Evolutionary conservation across 345 rosid genomes (phyloP), one percentile per base, ranked within the genome.

Genomic region (Sonneratia alba): DNA sequence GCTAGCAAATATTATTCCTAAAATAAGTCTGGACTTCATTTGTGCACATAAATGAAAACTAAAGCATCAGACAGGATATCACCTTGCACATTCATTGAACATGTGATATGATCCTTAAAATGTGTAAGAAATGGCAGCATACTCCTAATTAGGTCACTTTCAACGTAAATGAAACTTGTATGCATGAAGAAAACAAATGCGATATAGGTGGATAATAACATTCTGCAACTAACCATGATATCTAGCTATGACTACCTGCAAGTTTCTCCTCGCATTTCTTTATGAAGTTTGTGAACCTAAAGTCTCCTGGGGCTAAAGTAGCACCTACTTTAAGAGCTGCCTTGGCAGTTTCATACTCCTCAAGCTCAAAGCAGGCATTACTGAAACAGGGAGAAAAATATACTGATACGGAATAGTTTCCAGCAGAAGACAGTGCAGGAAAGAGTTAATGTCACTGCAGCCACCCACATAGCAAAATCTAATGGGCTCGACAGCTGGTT

Each of bases 301-400:
- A 49, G 3, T 95, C 88, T 74, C 49, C 85, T 0, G 89, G 92
- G 3, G 84, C 85, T 8, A 87, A 73, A 67, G 86, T 72, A 48
- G 87, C 86, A 27, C 98, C 99, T 21, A 67, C 72, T 83, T 90
- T 91, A 66, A 89, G 76, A 11, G 97, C 94, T 55, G 83, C 88
- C 85, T 90, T 90, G 10, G 99, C 97, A 21, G 94, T 89, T 38
- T 83, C 66, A 85, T 86, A 92, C 63, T 95, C 98, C 79, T 91
- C 97, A 72, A 95, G 97, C 80, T 88, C 91, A 81, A 90, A 81
- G 78, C 96, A 95, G 0, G 98, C 97, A 78, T 74, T 81, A 68
- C 99, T 95, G 79, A 69, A 80, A 12, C 64, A 72, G 47, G 47
- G 42, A 67, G 27, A 59, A 38, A 70, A 47, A 36, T 32, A 45